These are phyloP conservation scores for Neohortaea acidophila DNA, from an alignment of 495 filamentous ascomycete species.

Conservation along the genomic window DNA sequence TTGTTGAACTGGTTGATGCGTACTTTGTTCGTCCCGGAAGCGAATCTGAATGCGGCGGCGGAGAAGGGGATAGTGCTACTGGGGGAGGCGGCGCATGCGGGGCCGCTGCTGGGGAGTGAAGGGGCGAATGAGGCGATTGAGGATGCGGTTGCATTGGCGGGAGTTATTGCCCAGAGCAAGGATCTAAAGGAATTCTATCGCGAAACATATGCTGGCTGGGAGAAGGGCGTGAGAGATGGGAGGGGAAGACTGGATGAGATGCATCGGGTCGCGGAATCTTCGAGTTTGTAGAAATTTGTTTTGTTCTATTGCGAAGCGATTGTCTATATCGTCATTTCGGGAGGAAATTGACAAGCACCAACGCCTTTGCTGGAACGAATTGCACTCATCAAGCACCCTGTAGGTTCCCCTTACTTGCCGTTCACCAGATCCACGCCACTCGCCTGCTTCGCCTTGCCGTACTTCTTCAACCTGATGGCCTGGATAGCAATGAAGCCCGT, in stretches of 20 bases:
- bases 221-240: too few species aligned
- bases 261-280: too few species aligned
- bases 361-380: too few species aligned
- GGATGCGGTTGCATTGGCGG: conserved; percentile 28
- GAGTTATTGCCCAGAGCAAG: conserved; percentile 20
- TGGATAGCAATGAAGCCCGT: conserved; percentile 69
- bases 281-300: too few species aligned
- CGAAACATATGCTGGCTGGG: too few species aligned
- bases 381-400: too few species aligned
- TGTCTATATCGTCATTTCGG: too few species aligned
- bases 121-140: conserved; percentile 29
- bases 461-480: conserved; percentile 84
- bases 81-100: conserved; percentile 30
- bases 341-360: too few species aligned
- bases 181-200: too few species aligned
- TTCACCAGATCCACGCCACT: conserved; percentile 34
- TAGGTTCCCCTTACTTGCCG: too few species aligned
- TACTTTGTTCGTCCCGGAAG: conserved; percentile 8
- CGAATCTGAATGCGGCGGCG: conserved; percentile 19
- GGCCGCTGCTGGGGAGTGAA: conserved; percentile 30
- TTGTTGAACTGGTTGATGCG: conserved; percentile 34
- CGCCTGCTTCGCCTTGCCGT: conserved; percentile 52
- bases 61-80: conserved; percentile 21
- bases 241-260: too few species aligned
- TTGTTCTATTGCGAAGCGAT: too few species aligned